phyloP scores from a whole-genome alignment of 2,329 filamentous ascomycete genomes.

The Colletotrichum shisoi region DNA sequence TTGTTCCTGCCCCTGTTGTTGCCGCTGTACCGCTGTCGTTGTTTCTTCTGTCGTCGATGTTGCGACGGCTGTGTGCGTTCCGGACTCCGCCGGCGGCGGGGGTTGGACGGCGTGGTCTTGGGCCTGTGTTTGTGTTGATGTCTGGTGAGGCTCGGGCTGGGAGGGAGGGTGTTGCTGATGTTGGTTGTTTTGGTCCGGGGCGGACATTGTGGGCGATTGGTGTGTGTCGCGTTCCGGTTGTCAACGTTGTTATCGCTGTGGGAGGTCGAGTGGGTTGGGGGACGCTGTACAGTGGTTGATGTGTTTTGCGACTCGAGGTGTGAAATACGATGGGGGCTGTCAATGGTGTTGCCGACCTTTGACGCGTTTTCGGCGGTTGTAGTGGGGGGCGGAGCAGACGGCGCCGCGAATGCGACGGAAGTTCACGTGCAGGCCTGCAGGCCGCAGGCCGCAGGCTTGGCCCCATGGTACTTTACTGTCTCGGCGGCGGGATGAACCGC shows the following conservation, averaged over 20 bases:
- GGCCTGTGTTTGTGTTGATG: background rate
- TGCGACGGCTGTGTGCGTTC: background rate
- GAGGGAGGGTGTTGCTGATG: background rate
- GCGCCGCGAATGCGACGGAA: background rate
- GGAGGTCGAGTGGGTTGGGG: background rate
- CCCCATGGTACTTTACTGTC: background rate
- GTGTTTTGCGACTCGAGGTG: background rate
- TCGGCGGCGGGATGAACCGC: constrained; percentile 1
- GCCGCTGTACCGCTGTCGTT: background rate
- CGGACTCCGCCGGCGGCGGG: background rate
- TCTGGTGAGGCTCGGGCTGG: background rate
- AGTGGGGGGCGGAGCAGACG: background rate
- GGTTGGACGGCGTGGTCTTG: constrained; percentile 10
- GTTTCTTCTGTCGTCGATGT: constrained; percentile 7
- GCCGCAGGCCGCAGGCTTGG: too few relatives aligned
- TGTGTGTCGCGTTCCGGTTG: background rate
- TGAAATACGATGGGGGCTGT: constrained; percentile 3
- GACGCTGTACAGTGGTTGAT: background rate
- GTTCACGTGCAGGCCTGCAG: background rate
- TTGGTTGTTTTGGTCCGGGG: constrained; percentile 4
- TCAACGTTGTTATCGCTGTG: background rate
- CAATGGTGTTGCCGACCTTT: background rate
- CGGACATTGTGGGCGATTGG: constrained; percentile 1
- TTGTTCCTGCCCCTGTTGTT: background rate
- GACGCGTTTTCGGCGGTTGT: constrained; percentile 7